Evolutionary conservation across 805 yeast genomes (phyloP).

Genomic region (Candida broadrunensis): DNA sequence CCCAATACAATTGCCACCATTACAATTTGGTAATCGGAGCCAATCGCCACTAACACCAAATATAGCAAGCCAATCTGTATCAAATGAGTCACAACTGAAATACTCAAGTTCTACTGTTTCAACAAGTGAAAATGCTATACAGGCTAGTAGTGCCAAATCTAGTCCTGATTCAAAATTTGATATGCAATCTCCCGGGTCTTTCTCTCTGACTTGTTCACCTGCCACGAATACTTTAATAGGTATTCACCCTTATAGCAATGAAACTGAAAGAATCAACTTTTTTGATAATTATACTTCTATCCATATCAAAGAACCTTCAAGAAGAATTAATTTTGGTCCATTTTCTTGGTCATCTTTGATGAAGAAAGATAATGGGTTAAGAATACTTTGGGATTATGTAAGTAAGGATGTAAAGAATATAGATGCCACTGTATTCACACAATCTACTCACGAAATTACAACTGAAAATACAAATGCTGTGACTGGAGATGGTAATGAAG

Average conservation of each 20-base stretch:
- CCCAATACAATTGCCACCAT: slow-evolving; percentile 8
- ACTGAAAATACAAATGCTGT: slow-evolving; percentile 21
- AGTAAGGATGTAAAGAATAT: slow-evolving; percentile 15
- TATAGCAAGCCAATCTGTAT: no score
- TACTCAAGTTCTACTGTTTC: not conserved
- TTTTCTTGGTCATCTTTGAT: slow-evolving; percentile 36
- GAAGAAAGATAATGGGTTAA: slow-evolving; percentile 31
- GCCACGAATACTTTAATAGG: slow-evolving; percentile 11
- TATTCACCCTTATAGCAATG: slow-evolving; percentile 21
- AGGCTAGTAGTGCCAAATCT: not conserved
- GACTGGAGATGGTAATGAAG: slow-evolving; percentile 7
- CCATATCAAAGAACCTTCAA: slow-evolving; percentile 23
- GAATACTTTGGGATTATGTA: slow-evolving; percentile 31
- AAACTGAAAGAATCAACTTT: slow-evolving; percentile 31
- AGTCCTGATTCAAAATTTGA: not conserved
- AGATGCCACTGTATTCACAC: slow-evolving; percentile 22
- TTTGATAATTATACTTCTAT: slow-evolving; percentile 32
- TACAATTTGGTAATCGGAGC: slow-evolving; percentile 2
- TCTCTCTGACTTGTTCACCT: not conserved
- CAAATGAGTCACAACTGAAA: no score
- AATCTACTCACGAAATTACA: slow-evolving; percentile 14
- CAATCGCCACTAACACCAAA: not conserved
- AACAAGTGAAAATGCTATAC: not conserved
- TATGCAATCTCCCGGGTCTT: not conserved
- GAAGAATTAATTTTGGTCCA: slow-evolving; percentile 37